Evolutionary conservation across 208 protist species (phyloP).

Genomic region (Leishmania major): DNA sequence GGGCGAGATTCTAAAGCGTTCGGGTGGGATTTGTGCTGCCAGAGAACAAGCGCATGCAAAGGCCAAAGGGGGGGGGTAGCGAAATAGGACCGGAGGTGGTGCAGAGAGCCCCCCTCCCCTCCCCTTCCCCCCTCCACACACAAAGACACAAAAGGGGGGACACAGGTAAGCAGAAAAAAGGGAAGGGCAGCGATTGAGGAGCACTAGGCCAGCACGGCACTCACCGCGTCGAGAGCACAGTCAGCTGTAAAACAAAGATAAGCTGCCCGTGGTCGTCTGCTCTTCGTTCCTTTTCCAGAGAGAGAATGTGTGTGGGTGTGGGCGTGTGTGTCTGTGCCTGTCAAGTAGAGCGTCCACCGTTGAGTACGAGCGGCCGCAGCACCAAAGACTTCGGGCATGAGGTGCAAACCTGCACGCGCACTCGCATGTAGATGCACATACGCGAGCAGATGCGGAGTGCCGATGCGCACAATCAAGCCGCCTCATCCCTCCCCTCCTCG

Average conservation of each 20-base stretch:
- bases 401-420: neutral
- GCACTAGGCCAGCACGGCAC: neutral
- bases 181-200: neutral
- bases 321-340: neutral
- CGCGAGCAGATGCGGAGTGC: neutral
- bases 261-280: too few relatives aligned
- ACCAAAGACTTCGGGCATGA: neutral
- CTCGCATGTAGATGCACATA: neutral
- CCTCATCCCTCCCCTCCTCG: neutral
- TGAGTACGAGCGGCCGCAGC: neutral
- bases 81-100: neutral
- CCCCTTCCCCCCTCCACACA: neutral
- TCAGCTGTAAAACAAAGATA: neutral
- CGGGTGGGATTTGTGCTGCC: neutral
- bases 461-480: neutral
- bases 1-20: neutral
- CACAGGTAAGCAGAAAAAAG: neutral
- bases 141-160: neutral
- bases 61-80: neutral
- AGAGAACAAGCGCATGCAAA: neutral
- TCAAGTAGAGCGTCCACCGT: neutral
- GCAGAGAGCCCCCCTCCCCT: neutral
- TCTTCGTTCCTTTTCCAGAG: neutral
- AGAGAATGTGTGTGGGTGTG: neutral
- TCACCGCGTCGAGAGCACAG: neutral